These are phyloP conservation scores for Emericellopsis terricola DNA, from an alignment of 495 filamentous ascomycete species.

Conservation along the genomic window DNA sequence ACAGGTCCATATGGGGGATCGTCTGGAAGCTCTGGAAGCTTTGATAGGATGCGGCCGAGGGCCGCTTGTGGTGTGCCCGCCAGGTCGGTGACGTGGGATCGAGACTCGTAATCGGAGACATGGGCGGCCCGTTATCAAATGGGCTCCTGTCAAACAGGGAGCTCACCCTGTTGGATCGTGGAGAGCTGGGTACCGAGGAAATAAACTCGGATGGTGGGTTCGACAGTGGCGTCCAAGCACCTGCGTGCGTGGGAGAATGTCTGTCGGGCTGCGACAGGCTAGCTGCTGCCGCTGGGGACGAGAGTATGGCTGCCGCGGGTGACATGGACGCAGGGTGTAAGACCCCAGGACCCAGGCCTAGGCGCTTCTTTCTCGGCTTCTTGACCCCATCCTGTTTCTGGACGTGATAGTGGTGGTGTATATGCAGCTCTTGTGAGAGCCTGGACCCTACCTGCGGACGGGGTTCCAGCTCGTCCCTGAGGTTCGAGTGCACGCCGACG, in stretches of 20 bases:
- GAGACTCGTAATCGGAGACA: constrained; percentile 53
- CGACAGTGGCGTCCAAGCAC: constrained; percentile 49
- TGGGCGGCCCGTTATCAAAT: constrained; percentile 43
- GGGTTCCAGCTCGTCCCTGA: constrained; percentile 51
- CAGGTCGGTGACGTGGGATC: constrained; percentile 40
- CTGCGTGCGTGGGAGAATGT: constrained; percentile 29
- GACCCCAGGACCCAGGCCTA: constrained; percentile 34
- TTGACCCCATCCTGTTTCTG: constrained; percentile 41
- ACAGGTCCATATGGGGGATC: not conserved
- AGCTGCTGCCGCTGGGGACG: not conserved
- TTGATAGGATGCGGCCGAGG: constrained; percentile 34
- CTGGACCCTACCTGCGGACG: constrained; percentile 13
- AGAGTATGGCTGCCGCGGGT: constrained; percentile 4
- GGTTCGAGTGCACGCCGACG: constrained; percentile 24
- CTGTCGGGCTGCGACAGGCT: constrained; percentile 5
- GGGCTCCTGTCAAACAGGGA: constrained; percentile 61
- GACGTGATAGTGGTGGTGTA: constrained; percentile 84
- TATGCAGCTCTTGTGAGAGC: constrained; percentile 59
- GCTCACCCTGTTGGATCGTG: constrained; percentile 51
- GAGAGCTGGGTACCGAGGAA: constrained; percentile 70
- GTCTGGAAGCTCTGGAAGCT: constrained; percentile 14
- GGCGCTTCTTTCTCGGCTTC: constrained; percentile 55
- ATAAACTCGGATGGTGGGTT: constrained; percentile 39
- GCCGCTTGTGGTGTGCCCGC: constrained; percentile 30
- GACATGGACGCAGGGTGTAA: constrained; percentile 34